A percentile compares a stretch with the other conserved stretches of the same genome.
These are phyloP conservation scores for Gigaspora rosea DNA, from an alignment of 192 early-diverging fungal genomes.

Conservation along the genomic window DNA sequence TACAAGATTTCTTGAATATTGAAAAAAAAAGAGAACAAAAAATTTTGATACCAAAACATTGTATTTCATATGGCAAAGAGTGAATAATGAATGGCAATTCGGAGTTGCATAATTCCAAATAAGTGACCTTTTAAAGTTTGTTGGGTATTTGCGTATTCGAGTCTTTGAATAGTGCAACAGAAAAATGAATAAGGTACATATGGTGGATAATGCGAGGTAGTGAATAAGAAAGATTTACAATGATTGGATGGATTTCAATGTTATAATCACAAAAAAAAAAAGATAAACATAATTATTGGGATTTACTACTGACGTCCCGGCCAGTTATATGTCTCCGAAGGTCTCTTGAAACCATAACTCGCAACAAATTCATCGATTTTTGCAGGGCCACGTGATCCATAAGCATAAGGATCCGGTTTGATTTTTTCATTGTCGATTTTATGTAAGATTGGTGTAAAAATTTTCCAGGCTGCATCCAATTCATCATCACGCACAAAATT, in stretches of 20 bases:
- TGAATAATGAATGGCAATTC: too few species aligned
- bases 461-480: constrained; percentile 95
- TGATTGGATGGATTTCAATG: too few species aligned
- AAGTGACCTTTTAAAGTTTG: too few species aligned
- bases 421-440: constrained; percentile 58
- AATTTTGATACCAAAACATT: too few species aligned
- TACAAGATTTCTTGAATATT: too few species aligned
- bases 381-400: constrained; percentile 82
- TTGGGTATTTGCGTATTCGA: too few species aligned
- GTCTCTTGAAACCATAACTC: constrained; percentile 53
- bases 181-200: too few species aligned
- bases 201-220: not conserved
- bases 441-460: constrained; percentile 96
- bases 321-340: constrained; percentile 51
- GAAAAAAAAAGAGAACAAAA: too few species aligned
- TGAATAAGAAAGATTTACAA: not conserved
- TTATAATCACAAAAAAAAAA: too few species aligned
- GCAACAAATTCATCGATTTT: constrained; percentile 74
- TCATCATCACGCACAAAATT: constrained; percentile 95
- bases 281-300: not conserved
- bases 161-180: too few species aligned
- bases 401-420: constrained; percentile 70
- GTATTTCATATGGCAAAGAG: too few species aligned
- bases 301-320: constrained; percentile 34
- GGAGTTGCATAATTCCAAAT: too few species aligned